Evolutionary conservation across 106 monocot species (phyloP).

Genomic region (Acanthochlamys bracteata): DNA sequence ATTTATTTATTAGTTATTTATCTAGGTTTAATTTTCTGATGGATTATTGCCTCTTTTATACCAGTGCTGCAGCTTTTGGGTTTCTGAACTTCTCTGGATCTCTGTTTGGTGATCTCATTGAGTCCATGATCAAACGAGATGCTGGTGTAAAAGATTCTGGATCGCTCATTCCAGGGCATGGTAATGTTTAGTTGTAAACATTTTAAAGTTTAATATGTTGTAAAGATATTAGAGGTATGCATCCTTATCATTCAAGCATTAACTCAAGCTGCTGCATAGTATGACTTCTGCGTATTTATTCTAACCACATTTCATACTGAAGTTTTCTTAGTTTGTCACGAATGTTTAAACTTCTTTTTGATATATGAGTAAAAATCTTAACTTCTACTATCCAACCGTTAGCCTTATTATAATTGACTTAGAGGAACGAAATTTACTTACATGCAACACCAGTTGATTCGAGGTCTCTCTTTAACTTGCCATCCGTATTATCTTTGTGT

Average conservation of each 20-base stretch:
- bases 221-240: background rate
- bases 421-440: background rate
- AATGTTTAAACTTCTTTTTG: too few species aligned
- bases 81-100: constrained; percentile 77
- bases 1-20: too few species aligned
- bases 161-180: constrained; percentile 97
- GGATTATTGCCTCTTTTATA: background rate
- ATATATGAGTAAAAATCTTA: too few species aligned
- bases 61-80: constrained; percentile 86
- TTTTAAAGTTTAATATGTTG: background rate
- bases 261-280: background rate
- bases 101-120: constrained; percentile 86
- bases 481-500: background rate
- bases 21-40: too few species aligned
- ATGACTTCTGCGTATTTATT: background rate
- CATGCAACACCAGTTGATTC: background rate
- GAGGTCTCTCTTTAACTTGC: background rate
- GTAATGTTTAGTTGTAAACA: constrained; percentile 24
- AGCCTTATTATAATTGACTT: too few species aligned
- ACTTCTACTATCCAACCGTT: too few species aligned
- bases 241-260: background rate
- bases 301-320: background rate
- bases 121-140: constrained; percentile 94
- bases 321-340: too few species aligned
- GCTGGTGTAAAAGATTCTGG: constrained; percentile 99